Percentiles rank a stretch among this genome's conserved stretches.
Conservation (phyloP, 345 rosid species). For the Gossypium rotundifolium region DNA sequence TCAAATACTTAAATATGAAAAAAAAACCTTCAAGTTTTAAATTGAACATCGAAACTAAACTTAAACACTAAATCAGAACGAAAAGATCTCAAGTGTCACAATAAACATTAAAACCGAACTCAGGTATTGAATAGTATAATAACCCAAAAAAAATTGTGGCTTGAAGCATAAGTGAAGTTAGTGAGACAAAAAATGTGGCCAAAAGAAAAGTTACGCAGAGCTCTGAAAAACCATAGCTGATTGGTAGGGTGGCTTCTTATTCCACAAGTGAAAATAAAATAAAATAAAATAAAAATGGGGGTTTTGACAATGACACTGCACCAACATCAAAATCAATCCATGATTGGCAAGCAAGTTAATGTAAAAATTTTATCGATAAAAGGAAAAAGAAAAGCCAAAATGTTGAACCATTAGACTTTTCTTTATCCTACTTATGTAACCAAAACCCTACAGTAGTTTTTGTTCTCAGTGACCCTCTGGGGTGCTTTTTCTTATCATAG, state of each 20-base stretch:
- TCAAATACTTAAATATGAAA: too few relatives aligned
- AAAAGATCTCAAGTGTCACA: too few relatives aligned
- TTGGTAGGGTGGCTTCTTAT: slow-evolving; percentile 64
- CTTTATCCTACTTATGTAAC: slow-evolving; percentile 20
- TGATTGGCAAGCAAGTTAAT: slow-evolving; percentile 32
- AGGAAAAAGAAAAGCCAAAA: background rate
- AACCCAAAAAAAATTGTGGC: slow-evolving; percentile 9
- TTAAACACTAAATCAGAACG: too few relatives aligned
- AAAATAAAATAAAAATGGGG: background rate
- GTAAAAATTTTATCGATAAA: background rate
- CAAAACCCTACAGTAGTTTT: slow-evolving; percentile 28
- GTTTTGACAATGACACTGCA: slow-evolving; percentile 54
- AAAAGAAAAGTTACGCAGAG: slow-evolving; percentile 20
- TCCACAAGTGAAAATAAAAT: slow-evolving; percentile 31
- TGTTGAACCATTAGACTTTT: background rate
- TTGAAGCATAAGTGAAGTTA: slow-evolving; percentile 33
- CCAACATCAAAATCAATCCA: slow-evolving; percentile 38
- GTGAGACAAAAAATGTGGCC: background rate
- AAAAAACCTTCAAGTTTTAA: too few relatives aligned
- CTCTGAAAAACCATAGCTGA: slow-evolving; percentile 33
- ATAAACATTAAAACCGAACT: too few relatives aligned
- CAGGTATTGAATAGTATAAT: too few relatives aligned
- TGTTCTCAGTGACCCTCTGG: slow-evolving; percentile 1
- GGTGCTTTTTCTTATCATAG: background rate
- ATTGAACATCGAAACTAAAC: too few relatives aligned